Percentiles rank a stretch among this genome's conserved stretches.
phyloP scores from a whole-genome alignment of 1,284 basidiomycete genomes.

The Pascua guehoae region DNA sequence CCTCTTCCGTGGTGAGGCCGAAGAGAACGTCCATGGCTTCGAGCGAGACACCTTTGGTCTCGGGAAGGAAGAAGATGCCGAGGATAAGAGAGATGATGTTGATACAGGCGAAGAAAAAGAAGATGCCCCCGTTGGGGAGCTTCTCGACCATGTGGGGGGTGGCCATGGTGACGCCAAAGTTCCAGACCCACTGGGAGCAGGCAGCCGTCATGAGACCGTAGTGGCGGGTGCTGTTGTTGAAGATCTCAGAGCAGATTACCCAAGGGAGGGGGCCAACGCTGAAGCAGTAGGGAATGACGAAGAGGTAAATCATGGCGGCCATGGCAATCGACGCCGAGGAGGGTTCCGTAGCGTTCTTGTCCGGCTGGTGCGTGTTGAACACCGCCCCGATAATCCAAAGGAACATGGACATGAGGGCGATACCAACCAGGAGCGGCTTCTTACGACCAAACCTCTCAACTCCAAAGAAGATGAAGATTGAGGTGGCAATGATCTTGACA shows the following conservation, averaged over 20 bases:
- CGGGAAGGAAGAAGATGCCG: constrained; percentile 55
- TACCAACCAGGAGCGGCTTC: constrained; percentile 22
- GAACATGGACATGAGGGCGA: constrained; percentile 60
- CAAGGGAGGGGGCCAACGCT: constrained; percentile 40
- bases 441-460: constrained; percentile 55
- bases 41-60: constrained; percentile 68
- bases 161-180: constrained; percentile 67
- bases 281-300: constrained; percentile 50
- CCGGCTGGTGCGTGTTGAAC: constrained; percentile 64
- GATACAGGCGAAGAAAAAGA: constrained; percentile 46
- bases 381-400: constrained; percentile 68
- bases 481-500: constrained; percentile 67
- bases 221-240: constrained; percentile 73
- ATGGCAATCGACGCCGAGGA: constrained; percentile 42
- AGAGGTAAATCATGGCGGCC: constrained; percentile 46
- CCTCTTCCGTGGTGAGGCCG: constrained; percentile 59
- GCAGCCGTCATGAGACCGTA: constrained; percentile 69
- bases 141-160: constrained; percentile 62
- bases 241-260: constrained; percentile 62
- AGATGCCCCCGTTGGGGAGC: constrained; percentile 40
- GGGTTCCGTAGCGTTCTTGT: not conserved
- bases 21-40: constrained; percentile 67
- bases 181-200: constrained; percentile 71
- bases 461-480: constrained; percentile 60
- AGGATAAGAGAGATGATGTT: constrained; percentile 39